Conservation (phyloP, 768 basidiomycete species). For the Tulasnella sp. region DNA sequence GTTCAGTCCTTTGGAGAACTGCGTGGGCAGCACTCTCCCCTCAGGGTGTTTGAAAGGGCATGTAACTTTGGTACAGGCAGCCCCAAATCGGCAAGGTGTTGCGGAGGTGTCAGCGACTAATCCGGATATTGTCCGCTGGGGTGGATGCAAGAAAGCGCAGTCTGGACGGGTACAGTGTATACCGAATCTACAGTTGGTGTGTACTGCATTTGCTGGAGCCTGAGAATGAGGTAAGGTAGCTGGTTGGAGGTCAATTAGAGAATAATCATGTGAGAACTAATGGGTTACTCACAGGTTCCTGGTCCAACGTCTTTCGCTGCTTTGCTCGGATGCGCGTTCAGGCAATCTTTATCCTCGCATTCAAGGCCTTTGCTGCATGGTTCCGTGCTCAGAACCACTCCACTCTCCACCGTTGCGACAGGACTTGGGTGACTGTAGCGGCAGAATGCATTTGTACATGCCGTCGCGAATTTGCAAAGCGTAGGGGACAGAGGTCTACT, state of each 20-base stretch:
- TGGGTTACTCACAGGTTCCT: slow-evolving; percentile 12
- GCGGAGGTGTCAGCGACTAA: slow-evolving; percentile 6
- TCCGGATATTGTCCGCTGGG: slow-evolving; percentile 9
- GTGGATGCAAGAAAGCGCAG: slow-evolving; percentile 60
- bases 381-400: slow-evolving; percentile 88
- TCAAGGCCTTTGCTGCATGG: slow-evolving; percentile 78
- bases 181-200: slow-evolving; percentile 53
- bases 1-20: slow-evolving; percentile 64
- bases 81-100: slow-evolving; percentile 66
- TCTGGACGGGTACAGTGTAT: slow-evolving; percentile 50
- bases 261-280: slow-evolving; percentile 2
- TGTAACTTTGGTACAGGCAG: slow-evolving; percentile 68
- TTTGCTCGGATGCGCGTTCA: slow-evolving; percentile 82
- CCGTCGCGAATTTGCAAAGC: slow-evolving; percentile 84
- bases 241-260: not conserved
- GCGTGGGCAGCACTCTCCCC: slow-evolving; percentile 61
- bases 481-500: slow-evolving; percentile 76
- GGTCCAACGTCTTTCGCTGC: slow-evolving; percentile 47
- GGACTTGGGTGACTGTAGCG: slow-evolving; percentile 91
- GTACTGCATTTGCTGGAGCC: slow-evolving; percentile 7
- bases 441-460: slow-evolving; percentile 83
- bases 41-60: slow-evolving; percentile 91
- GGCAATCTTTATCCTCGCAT: slow-evolving; percentile 90
- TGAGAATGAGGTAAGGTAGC: slow-evolving; percentile 18
- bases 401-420: slow-evolving; percentile 90